phyloP scores from a whole-genome alignment of 2,329 filamentous ascomycete genomes.

The Alternaria angustiovoidea region DNA sequence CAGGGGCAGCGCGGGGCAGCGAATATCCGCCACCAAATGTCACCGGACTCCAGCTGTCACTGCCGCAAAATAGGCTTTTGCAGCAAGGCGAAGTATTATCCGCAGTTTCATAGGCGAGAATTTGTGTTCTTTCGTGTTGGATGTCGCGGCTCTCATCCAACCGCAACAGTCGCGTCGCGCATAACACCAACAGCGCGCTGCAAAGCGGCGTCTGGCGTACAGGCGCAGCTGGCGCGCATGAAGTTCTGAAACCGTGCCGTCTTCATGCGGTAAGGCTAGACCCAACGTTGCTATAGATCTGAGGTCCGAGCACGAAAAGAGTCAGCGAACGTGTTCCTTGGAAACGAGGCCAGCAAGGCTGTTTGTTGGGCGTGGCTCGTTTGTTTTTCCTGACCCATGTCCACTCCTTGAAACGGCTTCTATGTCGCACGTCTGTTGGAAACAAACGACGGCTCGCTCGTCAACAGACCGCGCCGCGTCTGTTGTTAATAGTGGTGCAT shows the following conservation, averaged over 20 bases:
- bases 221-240: constrained; percentile 14
- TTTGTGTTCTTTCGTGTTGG: constrained; percentile 11
- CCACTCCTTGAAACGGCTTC: constrained; percentile 38
- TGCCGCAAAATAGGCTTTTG: constrained; percentile 13
- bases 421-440: constrained; percentile 36
- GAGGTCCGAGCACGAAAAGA: constrained; percentile 15
- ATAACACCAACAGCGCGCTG: constrained; percentile 13
- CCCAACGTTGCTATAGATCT: constrained; percentile 5
- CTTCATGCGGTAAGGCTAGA: constrained; percentile 25
- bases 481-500: constrained; percentile 16
- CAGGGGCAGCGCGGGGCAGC: constrained; percentile 27
- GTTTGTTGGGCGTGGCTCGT: constrained; percentile 32
- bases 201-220: constrained; percentile 9
- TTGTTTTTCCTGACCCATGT: constrained; percentile 23
- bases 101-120: constrained; percentile 15
- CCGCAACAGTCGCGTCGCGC: constrained; percentile 10
- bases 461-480: constrained; percentile 13
- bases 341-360: constrained; percentile 32
- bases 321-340: constrained; percentile 25
- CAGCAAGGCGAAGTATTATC: constrained; percentile 22
- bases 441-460: constrained; percentile 21
- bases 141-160: constrained; percentile 16
- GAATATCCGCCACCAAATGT: constrained; percentile 25
- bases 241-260: constrained; percentile 29
- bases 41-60: constrained; percentile 6